These are phyloP conservation scores for Thinopyrum elongatum DNA, from an alignment of 176 grass and related monocot genomes.

Conservation along the genomic window DNA sequence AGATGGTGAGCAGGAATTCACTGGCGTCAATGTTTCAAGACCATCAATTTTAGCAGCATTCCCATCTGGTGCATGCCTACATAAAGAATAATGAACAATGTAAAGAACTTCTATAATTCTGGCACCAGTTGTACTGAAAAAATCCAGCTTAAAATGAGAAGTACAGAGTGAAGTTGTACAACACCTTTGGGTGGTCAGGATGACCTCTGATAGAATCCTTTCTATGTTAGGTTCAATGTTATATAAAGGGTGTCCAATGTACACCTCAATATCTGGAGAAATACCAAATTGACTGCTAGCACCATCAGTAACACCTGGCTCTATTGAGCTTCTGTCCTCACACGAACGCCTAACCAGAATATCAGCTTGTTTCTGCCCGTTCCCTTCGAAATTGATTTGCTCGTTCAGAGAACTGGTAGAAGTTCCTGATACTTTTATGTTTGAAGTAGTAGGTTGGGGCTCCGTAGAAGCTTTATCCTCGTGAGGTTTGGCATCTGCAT, in stretches of 20 bases:
- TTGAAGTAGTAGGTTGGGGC: constrained; percentile 10
- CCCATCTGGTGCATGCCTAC: constrained; percentile 39
- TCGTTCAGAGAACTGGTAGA: constrained; percentile 18
- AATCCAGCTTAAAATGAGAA: background rate
- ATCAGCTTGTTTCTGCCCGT: constrained; percentile 23
- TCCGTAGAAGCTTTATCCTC: constrained; percentile 19
- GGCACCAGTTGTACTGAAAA: background rate
- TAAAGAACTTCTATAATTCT: background rate
- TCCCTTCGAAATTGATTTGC: background rate
- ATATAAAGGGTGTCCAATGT: constrained; percentile 6
- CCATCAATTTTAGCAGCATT: constrained; percentile 33
- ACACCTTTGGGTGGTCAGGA: constrained; percentile 47
- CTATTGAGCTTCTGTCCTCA: constrained; percentile 13
- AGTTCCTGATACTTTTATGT: constrained; percentile 25
- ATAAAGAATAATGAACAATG: background rate
- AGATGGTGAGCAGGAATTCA: constrained; percentile 15
- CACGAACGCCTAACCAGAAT: background rate
- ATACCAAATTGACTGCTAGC: constrained; percentile 5
- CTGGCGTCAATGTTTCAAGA: constrained; percentile 1
- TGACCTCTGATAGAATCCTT: constrained; percentile 46
- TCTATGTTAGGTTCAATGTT: constrained; percentile 34
- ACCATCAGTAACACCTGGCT: background rate
- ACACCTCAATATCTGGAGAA: constrained; percentile 22
- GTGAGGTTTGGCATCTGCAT: background rate
- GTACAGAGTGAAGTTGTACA: background rate